Evolutionary conservation across 2,329 filamentous ascomycete genomes (phyloP).

Genomic region (Trichoderma sp.): DNA sequence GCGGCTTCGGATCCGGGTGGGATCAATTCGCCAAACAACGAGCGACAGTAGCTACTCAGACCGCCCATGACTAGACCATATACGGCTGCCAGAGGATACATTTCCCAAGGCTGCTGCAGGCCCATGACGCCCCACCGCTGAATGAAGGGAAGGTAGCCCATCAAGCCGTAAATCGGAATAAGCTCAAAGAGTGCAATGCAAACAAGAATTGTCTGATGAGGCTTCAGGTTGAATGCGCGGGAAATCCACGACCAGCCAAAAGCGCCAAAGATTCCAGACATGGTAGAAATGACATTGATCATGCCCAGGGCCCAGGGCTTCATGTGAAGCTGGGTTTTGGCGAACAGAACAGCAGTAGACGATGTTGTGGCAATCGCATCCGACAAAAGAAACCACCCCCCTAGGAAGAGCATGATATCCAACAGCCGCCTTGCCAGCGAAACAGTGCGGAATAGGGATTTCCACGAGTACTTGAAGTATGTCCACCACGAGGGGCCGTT

Average conservation of each 20-base stretch:
- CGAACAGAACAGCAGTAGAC: constrained; percentile 91
- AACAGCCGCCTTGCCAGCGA: constrained; percentile 70
- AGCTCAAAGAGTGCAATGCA: constrained; percentile 89
- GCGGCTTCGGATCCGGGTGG: constrained; percentile 92
- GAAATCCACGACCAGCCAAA: constrained; percentile 87
- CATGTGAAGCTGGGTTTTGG: constrained; percentile 92
- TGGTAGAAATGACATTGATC: constrained; percentile 90
- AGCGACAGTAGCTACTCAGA: constrained; percentile 86
- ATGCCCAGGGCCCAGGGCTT: constrained; percentile 81
- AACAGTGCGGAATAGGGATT: constrained; percentile 77
- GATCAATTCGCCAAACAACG: constrained; percentile 89
- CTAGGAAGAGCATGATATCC: constrained; percentile 77
- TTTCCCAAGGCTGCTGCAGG: constrained; percentile 93
- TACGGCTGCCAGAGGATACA: constrained; percentile 88
- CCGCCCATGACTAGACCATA: constrained; percentile 96
- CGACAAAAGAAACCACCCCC: constrained; percentile 90
- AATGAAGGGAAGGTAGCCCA: constrained; percentile 84
- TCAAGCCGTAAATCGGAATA: constrained; percentile 86
- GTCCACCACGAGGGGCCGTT: constrained; percentile 55
- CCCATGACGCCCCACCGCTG: constrained; percentile 74
- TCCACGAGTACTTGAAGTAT: constrained; percentile 85
- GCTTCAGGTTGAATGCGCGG: constrained; percentile 65
- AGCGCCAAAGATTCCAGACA: constrained; percentile 81
- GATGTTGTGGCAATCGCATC: constrained; percentile 94
- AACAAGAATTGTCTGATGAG: constrained; percentile 87